Evolutionary conservation across 2,329 filamentous ascomycete species (phyloP), one percentile per base, ranked within the genome.

Genomic region (Aspergillus flavus): DNA sequence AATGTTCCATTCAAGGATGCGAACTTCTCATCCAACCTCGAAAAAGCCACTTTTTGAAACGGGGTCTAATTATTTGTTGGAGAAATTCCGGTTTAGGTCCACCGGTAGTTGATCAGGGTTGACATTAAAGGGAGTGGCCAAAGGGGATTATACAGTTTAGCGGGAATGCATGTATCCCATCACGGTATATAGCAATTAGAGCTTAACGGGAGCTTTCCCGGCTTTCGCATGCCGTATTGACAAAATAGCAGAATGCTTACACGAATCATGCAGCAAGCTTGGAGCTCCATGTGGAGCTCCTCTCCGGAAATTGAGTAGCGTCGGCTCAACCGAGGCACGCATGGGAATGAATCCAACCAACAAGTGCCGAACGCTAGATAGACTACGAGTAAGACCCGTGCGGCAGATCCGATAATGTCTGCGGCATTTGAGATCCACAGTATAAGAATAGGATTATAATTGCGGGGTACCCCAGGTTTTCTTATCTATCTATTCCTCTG

Each of bases 1-100:
- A 84, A 77, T 61, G 81, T 83, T 52, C 81, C 81, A 4, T 83
- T 84, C 61, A 80, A 80, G 65, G 79, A 84, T 68, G 69, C 65
- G 1, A 81, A 80, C 19, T 84, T 83, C 64, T 67, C 73, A n/a
- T 76, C 57, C 3, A 84, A 85, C 66, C 67, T 86, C 36, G 78
- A 56, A 2, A 64, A 67, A 1, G 78, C 78, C 34, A 76, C 72
- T 5, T 80, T 76, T 59, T 56, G 28, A 53, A 3, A n/a, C 48
- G 28, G 1, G 6, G 3, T 28, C n/a, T 16, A 9, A 19, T 9
- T 30, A 4, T 30, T 6, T 28, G 10, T 19, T 16, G 36, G 19
- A 7, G 16, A 19, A 7, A n/a, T 14, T 9, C 36, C 14, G 36
- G 9, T 16, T 7, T 36, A 12, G 5, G 0, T 36, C 9, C 2